Evolutionary conservation across 2,329 filamentous ascomycete genomes (phyloP).

Genomic region (Hymenoscyphus occultus): DNA sequence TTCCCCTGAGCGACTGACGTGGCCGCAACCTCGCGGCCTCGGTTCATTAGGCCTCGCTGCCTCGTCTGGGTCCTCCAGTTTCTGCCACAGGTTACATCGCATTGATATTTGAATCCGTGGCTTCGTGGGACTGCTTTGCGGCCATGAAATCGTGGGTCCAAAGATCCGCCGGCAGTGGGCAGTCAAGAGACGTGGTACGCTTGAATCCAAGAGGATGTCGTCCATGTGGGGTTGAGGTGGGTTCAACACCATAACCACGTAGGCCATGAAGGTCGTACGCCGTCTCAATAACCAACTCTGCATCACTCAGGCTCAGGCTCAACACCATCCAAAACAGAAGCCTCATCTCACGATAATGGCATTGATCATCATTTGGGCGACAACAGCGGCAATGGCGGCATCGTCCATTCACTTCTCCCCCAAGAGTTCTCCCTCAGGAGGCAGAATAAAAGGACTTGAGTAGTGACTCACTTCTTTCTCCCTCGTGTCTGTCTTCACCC

Average conservation of each 20-base stretch:
- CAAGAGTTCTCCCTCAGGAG: neutral
- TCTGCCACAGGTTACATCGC: neutral
- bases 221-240: conserved; percentile 3
- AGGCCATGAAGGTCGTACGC: neutral
- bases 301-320: neutral
- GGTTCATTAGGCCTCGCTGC: neutral
- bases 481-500: conserved; percentile 1
- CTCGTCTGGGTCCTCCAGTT: neutral
- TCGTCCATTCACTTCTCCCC: neutral
- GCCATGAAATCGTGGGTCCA: neutral
- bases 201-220: neutral
- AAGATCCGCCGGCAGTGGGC: neutral
- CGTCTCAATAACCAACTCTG: neutral
- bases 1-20: conserved; percentile 11
- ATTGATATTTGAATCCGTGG: neutral
- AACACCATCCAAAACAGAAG: conserved; percentile 1
- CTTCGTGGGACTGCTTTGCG: neutral
- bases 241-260: conserved; percentile 9
- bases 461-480: neutral
- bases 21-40: conserved; percentile 6
- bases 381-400: neutral
- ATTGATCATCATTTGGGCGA: neutral
- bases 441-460: conserved; percentile 12
- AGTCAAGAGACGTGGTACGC: conserved; percentile 11
- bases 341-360: conserved; percentile 9